A percentile compares a stretch with the other conserved stretches of the same genome.
Conservation (phyloP, 345 rosid species). For the Rubroshorea leprosula region DNA sequence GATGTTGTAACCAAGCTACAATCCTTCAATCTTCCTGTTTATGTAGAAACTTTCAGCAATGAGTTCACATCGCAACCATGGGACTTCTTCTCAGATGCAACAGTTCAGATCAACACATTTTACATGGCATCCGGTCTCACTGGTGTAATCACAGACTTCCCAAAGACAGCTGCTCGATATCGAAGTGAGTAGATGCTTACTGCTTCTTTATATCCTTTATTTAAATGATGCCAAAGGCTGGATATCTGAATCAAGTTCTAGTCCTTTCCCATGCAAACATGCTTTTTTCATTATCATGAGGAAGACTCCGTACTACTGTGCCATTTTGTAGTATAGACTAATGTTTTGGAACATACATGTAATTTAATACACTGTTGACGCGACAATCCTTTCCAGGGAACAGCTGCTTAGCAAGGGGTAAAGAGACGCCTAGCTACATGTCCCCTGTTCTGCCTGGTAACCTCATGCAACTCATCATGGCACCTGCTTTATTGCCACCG, state of each 20-base stretch:
- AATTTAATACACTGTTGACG: neutral
- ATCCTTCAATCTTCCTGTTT: slow-evolving; percentile 51
- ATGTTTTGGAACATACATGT: slow-evolving; percentile 9
- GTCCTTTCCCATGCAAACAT: neutral
- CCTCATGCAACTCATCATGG: slow-evolving; percentile 30
- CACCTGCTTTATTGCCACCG: slow-evolving; percentile 30
- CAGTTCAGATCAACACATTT: slow-evolving; percentile 62
- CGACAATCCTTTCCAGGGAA: slow-evolving; percentile 43
- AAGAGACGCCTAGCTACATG: slow-evolving; percentile 42
- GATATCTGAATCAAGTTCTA: no score
- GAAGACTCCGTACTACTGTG: no score
- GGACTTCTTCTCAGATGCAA: slow-evolving; percentile 82
- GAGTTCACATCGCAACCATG: slow-evolving; percentile 86
- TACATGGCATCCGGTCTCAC: slow-evolving; percentile 21
- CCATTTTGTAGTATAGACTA: neutral
- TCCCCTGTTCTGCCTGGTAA: slow-evolving; percentile 42
- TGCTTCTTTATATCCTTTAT: neutral
- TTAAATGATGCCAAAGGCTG: neutral
- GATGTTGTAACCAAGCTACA: slow-evolving; percentile 44
- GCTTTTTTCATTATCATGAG: neutral
- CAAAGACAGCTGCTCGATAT: slow-evolving; percentile 63
- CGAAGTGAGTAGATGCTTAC: slow-evolving; percentile 46
- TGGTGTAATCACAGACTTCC: slow-evolving; percentile 82
- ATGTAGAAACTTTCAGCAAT: slow-evolving; percentile 61
- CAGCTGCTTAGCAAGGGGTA: slow-evolving; percentile 33